Evolutionary conservation across 345 rosid genomes (phyloP).

Genomic region (Lepidium africanum): DNA sequence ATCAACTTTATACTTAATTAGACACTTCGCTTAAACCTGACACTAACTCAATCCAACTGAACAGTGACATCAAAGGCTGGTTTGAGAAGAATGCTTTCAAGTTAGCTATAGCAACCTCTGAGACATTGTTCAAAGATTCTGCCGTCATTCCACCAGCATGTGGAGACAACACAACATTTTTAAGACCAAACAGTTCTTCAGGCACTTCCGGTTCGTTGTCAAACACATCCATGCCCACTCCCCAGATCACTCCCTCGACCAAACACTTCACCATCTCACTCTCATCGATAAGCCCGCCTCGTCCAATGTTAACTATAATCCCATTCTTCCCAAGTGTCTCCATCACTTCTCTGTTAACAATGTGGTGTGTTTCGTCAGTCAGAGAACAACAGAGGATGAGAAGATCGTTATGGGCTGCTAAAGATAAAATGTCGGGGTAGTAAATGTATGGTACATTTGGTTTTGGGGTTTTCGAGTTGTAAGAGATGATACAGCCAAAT

Average conservation of each 20-base stretch:
- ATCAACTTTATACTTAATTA: not conserved
- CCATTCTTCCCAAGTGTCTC: constrained; percentile 8
- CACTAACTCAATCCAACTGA: not conserved
- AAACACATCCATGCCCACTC: constrained; percentile 70
- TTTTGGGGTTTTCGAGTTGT: constrained; percentile 3
- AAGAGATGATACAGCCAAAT: constrained; percentile 15
- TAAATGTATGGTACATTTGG: not conserved
- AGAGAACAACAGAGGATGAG: constrained; percentile 6
- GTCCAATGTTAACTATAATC: constrained; percentile 9
- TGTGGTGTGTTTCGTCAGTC: constrained; percentile 15
- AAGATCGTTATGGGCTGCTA: constrained; percentile 3
- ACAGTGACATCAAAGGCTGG: constrained; percentile 32
- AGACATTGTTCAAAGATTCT: constrained; percentile 33
- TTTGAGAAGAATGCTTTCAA: constrained; percentile 53
- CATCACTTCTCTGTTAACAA: constrained; percentile 17
- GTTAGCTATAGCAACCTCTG: constrained; percentile 37
- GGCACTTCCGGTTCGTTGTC: constrained; percentile 64
- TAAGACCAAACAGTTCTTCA: constrained; percentile 34
- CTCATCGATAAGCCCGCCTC: constrained; percentile 18
- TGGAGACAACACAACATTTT: constrained; percentile 63
- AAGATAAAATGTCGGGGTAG: constrained; percentile 7
- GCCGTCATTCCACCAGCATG: constrained; percentile 45
- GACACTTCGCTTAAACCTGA: not conserved
- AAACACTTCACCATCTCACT: constrained; percentile 49
- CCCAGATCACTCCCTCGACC: constrained; percentile 47